Percentiles rank a stretch among this genome's conserved stretches.
phyloP scores from a whole-genome alignment of 441 rosid genomes.

The Gossypium armourianum region DNA sequence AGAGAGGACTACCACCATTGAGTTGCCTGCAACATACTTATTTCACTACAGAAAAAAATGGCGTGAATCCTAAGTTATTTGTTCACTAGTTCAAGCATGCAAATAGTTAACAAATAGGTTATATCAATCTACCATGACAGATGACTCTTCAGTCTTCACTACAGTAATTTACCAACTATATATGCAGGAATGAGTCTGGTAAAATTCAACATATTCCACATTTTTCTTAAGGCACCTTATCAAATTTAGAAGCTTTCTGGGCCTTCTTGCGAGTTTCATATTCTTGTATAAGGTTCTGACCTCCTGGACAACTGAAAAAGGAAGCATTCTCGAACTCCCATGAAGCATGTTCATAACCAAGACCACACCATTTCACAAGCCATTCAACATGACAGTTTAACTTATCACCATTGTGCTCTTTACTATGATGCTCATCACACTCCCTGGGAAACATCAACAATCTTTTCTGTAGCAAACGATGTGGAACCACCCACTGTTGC shows the following conservation, averaged over 20 bases:
- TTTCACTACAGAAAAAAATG: not conserved
- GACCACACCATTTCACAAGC: constrained; percentile 62
- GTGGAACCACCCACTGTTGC: constrained; percentile 42
- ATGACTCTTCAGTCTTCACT: not conserved
- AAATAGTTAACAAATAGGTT: not conserved
- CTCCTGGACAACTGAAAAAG: constrained; percentile 30
- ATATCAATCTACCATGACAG: not conserved
- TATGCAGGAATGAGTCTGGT: not conserved
- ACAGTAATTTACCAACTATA: not conserved
- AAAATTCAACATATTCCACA: not conserved
- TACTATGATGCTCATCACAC: constrained; percentile 11
- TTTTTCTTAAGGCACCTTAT: constrained; percentile 29
- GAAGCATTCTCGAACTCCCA: constrained; percentile 50
- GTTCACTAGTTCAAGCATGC: not conserved
- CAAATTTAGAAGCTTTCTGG: constrained; percentile 15
- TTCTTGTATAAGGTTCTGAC: constrained; percentile 31
- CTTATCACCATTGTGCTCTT: constrained; percentile 1
- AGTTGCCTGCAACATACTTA: not conserved
- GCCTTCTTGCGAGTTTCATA: constrained; percentile 35
- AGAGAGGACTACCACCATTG: not conserved
- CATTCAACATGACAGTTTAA: constrained; percentile 31
- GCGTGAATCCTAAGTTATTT: not conserved
- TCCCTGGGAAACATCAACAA: constrained; percentile 20
- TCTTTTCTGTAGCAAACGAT: constrained; percentile 36
- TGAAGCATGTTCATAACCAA: constrained; percentile 46